Base-by-base conservation (phyloP, 306 rosid species). In the Oxytropis ochrocephala region DNA sequence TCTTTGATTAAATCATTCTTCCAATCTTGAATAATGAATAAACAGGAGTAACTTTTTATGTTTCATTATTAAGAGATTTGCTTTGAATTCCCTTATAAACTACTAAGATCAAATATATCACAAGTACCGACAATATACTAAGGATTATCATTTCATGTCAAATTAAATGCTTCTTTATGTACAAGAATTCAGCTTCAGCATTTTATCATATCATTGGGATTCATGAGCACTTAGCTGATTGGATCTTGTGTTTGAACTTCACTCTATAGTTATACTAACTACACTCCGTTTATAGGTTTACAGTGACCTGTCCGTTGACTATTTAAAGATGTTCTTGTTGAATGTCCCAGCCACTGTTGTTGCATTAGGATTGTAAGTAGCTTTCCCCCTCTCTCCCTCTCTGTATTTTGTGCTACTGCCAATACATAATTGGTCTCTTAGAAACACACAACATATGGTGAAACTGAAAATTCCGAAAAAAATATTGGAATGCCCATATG, bases 261-360 rank as follows among this genome's bases (percentile, higher is more conserved):
- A 38, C 54, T 18, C 46, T 33, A 17, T n/a, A n/a, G n/a, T n/a
- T n/a, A n/a, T 63, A 52, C 65, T 81, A 39, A 71, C 42, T 72
- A 69, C 57, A 41, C 16, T 78, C 69, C 11, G 57, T 73, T 56
- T 65, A 56, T 55, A 90, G 96, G 94, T 93, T 75, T 93, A 93
- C 80, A 93, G 98, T 85, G 98, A 93, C 71, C 80, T 93, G 19
- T 44, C 85, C 5, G 89, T 93, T 33, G 98, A 93, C 84, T 93
- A 93, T 81, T 76, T 93, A 72, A 93, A 81, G 90, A 90, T 90
- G 98, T 36, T 93, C 65, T 79, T 86, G 78, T 79, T 93, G 81
- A 93, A 93, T 19, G 91, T 90, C 64, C 98, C 97, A 12, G 97
- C 98, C 4, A 85, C 97, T 8, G 89, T 93, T 14, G 67, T 90